Percentiles rank a stretch among this genome's conserved stretches.
Conservation (phyloP, 768 basidiomycete species). For the Russula emetica region DNA sequence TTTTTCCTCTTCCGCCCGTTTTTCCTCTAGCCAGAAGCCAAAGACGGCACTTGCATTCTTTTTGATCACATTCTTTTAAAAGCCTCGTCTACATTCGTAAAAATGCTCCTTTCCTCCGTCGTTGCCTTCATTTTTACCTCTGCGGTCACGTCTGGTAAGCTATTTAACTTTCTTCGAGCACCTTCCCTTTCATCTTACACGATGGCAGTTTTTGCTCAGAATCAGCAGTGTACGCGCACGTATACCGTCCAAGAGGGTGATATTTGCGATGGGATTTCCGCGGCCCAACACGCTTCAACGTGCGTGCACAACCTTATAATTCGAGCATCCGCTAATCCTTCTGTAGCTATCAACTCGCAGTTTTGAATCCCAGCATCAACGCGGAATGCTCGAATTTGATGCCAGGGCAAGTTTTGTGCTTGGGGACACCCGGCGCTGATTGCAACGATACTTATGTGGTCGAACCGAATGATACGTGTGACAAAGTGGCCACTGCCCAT, state of each 20-base stretch:
- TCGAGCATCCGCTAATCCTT: background rate
- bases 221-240: slow-evolving; percentile 48
- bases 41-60: slow-evolving; percentile 5
- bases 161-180: too few relatives aligned
- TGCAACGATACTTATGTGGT: slow-evolving; percentile 61
- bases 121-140: background rate
- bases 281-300: slow-evolving; percentile 57
- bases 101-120: slow-evolving; percentile 6
- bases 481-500: slow-evolving; percentile 39
- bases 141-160: slow-evolving; percentile 7
- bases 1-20: background rate
- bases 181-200: background rate
- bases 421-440: slow-evolving; percentile 57
- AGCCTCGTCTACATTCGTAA: background rate
- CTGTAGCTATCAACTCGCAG: slow-evolving; percentile 68
- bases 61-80: slow-evolving; percentile 13
- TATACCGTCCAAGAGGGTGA: slow-evolving; percentile 57
- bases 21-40: background rate
- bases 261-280: slow-evolving; percentile 66
- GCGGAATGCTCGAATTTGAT: slow-evolving; percentile 53
- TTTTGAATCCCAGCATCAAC: slow-evolving; percentile 50
- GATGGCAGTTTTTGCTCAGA: slow-evolving; percentile 12
- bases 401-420: slow-evolving; percentile 51
- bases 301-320: slow-evolving; percentile 35
- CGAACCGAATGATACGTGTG: slow-evolving; percentile 52